Evolutionary conservation across 345 rosid genomes (phyloP).

Genomic region (Stellera chamaejasme): DNA sequence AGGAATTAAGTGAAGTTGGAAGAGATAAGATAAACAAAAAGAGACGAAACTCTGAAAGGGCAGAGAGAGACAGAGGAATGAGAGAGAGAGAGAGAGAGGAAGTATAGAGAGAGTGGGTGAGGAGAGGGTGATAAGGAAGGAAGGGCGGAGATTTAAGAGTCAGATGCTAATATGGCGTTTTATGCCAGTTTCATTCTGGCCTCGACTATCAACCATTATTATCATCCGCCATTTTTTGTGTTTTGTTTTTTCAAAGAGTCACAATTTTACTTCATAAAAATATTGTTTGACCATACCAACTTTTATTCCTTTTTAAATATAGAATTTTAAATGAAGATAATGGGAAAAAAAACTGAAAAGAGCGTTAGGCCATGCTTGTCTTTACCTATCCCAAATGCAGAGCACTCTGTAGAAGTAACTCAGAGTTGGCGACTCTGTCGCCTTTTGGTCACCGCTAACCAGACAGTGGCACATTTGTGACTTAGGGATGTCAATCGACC

Average conservation of each 20-base stretch:
- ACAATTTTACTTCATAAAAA: too few relatives aligned
- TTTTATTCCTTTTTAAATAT: not conserved
- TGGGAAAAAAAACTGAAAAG: too few relatives aligned
- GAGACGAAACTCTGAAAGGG: slow-evolving; percentile 6
- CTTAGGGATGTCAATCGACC: too few relatives aligned
- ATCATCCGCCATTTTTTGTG: not conserved
- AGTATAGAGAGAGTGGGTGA: slow-evolving; percentile 19
- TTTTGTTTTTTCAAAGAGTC: too few relatives aligned
- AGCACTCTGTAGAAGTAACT: too few relatives aligned
- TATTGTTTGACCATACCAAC: too few relatives aligned
- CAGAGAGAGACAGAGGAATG: slow-evolving; percentile 14
- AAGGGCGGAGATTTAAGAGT: slow-evolving; percentile 96
- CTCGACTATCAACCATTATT: slow-evolving; percentile 31
- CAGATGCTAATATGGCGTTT: slow-evolving; percentile 43
- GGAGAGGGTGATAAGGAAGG: slow-evolving; percentile 84
- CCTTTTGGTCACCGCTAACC: too few relatives aligned
- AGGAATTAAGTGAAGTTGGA: not conserved
- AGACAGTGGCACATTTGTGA: too few relatives aligned
- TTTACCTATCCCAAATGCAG: too few relatives aligned
- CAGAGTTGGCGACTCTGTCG: too few relatives aligned
- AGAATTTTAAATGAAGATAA: too few relatives aligned
- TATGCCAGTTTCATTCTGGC: slow-evolving; percentile 29
- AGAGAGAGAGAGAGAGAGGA: slow-evolving; percentile 12
- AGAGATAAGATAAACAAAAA: slow-evolving; percentile 18
- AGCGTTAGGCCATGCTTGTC: too few relatives aligned